phyloP scores from a whole-genome alignment of 2,329 filamentous ascomycete species.

The Pseudogymnoascus sp. region DNA sequence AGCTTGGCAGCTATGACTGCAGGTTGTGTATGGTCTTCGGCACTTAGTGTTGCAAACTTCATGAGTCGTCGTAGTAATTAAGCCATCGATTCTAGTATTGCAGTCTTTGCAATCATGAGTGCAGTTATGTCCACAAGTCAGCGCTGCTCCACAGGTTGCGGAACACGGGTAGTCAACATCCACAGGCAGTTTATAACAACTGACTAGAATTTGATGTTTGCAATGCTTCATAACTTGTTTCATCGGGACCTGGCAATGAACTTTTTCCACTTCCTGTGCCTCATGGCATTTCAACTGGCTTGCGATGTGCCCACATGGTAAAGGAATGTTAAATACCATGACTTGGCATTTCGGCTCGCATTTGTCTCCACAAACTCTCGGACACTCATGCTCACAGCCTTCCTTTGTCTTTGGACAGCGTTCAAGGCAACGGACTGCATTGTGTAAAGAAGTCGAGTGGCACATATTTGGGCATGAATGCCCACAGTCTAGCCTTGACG shows the following conservation, averaged over 20 bases:
- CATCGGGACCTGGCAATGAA: slow-evolving; percentile 43
- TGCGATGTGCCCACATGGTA: slow-evolving; percentile 37
- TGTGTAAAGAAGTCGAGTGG: slow-evolving; percentile 40
- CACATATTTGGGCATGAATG: slow-evolving; percentile 40
- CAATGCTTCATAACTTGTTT: slow-evolving; percentile 45
- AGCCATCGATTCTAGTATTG: slow-evolving; percentile 28
- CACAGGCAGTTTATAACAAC: slow-evolving; percentile 42
- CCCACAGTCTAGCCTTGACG: slow-evolving; percentile 34
- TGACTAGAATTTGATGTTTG: slow-evolving; percentile 40
- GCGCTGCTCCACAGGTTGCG: slow-evolving; percentile 35
- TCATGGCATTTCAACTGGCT: slow-evolving; percentile 31
- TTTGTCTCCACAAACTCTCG: slow-evolving; percentile 34
- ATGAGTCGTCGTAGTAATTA: slow-evolving; percentile 34
- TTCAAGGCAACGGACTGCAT: slow-evolving; percentile 38
- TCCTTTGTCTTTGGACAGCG: slow-evolving; percentile 35
- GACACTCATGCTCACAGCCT: slow-evolving; percentile 39
- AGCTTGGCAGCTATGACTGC: slow-evolving; percentile 44
- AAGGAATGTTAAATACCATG: slow-evolving; percentile 23
- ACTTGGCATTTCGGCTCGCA: slow-evolving; percentile 34
- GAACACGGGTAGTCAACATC: slow-evolving; percentile 38
- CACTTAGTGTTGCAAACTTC: slow-evolving; percentile 41
- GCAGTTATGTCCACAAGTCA: slow-evolving; percentile 54
- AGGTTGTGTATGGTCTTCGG: slow-evolving; percentile 42
- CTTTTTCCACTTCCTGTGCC: slow-evolving; percentile 34
- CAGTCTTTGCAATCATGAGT: slow-evolving; percentile 42